phyloP scores from a whole-genome alignment of 139 green algal genomes.

The Ulvella scutata region DNA sequence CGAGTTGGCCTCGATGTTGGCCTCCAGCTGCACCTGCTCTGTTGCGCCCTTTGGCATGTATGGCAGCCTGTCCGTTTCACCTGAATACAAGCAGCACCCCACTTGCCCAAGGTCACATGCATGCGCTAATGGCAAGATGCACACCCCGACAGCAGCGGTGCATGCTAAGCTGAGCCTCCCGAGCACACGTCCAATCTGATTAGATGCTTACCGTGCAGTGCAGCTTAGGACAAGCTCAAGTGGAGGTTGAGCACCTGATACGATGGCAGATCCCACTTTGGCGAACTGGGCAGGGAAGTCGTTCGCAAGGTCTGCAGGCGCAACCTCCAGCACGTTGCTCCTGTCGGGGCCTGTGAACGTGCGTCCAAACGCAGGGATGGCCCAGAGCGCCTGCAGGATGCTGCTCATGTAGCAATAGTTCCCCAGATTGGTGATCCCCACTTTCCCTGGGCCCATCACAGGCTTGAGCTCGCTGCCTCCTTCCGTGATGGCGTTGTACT shows the following conservation, averaged over 20 bases:
- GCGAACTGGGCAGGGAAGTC: conserved; percentile 34
- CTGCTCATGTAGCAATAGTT: conserved; percentile 96
- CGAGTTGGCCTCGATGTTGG: conserved; percentile 12
- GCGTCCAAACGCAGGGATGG: conserved; percentile 43
- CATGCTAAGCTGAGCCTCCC: too few relatives aligned
- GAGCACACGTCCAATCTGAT: too few relatives aligned
- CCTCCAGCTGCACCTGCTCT: conserved; percentile 7
- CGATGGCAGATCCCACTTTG: conserved; percentile 55
- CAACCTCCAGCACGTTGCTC: conserved; percentile 32
- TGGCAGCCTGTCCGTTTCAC: conserved; percentile 1
- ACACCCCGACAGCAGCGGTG: background rate
- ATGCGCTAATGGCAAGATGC: background rate
- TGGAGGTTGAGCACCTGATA: conserved; percentile 12
- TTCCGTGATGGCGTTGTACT: conserved; percentile 89
- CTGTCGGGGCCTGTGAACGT: conserved; percentile 33
- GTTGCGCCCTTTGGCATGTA: background rate
- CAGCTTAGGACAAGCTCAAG: background rate
- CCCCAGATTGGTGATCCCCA: conserved; percentile 90
- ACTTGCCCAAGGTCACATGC: background rate
- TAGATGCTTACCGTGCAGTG: too few relatives aligned
- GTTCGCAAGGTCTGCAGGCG: conserved; percentile 17
- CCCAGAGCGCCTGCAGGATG: conserved; percentile 70
- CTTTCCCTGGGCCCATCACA: conserved; percentile 53
- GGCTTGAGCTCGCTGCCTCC: conserved; percentile 44
- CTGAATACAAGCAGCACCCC: background rate